Percentiles rank a stretch among this genome's conserved stretches.
Evolutionary conservation across 371 early-diverging fungal species (phyloP).

Genomic region (Mucor irregularis): DNA sequence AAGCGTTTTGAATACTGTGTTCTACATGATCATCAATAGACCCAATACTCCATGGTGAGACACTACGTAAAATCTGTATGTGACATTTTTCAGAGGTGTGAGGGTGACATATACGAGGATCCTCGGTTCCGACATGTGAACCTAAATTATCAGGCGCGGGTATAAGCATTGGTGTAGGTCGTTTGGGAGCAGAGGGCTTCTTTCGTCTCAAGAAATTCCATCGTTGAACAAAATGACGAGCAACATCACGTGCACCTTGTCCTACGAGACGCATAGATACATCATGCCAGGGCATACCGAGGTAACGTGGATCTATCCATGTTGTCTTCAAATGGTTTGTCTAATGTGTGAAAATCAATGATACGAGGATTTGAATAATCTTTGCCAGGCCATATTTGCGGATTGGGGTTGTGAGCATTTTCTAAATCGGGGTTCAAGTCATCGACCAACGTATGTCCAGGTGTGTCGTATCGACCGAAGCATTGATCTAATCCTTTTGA

Average conservation of each 20-base stretch:
- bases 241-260: conserved; percentile 72
- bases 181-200: conserved; percentile 53
- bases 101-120: conserved; percentile 21
- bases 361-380: conserved; percentile 90
- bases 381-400: conserved; percentile 71
- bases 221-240: conserved; percentile 85
- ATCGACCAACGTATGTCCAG: conserved; percentile 72
- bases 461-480: conserved; percentile 83
- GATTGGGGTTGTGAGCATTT: conserved; percentile 8
- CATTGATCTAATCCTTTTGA: conserved; percentile 91
- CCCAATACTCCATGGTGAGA: conserved; percentile 65
- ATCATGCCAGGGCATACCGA: conserved; percentile 97
- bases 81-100: conserved; percentile 43
- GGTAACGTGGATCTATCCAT: conserved; percentile 43
- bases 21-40: conserved; percentile 44
- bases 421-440: conserved; percentile 50
- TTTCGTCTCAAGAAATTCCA: conserved; percentile 80
- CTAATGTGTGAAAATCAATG: conserved; percentile 76
- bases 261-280: conserved; percentile 64
- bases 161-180: conserved; percentile 62
- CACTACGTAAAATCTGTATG: conserved; percentile 66
- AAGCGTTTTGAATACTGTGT: conserved; percentile 78
- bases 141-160: conserved; percentile 64
- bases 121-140: conserved; percentile 11
- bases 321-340: conserved; percentile 42